Evolutionary conservation across 1,139 yeast species (phyloP).

Genomic region (Pichia sp.): DNA sequence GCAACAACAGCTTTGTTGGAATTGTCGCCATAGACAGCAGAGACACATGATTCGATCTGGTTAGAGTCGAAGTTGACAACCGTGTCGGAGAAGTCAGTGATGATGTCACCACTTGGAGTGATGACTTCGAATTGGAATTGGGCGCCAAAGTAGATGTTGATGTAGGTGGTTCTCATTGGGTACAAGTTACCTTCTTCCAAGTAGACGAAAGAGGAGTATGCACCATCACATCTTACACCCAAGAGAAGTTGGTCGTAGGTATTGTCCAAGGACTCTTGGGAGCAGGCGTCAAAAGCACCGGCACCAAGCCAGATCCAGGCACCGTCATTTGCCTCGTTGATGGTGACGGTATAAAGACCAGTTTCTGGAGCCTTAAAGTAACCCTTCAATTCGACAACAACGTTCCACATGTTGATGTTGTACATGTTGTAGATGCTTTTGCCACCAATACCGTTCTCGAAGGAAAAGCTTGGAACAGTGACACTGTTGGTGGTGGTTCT

Average conservation of each 20-base stretch:
- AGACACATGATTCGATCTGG: conserved; percentile 9
- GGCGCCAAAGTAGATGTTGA: conserved; percentile 17
- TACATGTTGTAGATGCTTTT: conserved; percentile 3
- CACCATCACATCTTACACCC: conserved; percentile 5
- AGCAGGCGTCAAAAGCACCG: conserved; percentile 31
- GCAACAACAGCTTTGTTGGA: conserved; percentile 9
- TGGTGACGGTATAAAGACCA: conserved; percentile 22
- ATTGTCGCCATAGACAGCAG: background rate
- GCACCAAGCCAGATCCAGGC: conserved; percentile 25
- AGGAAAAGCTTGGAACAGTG: conserved; percentile 13
- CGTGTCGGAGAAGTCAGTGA: conserved; percentile 9
- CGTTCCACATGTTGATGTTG: conserved; percentile 8
- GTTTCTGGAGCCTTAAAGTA: conserved; percentile 21
- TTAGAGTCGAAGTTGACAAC: conserved; percentile 5
- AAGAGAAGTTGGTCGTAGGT: conserved; percentile 7
- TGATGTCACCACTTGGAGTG: conserved; percentile 18
- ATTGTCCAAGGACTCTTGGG: background rate
- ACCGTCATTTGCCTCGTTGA: conserved; percentile 25
- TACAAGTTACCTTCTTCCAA: conserved; percentile 25
- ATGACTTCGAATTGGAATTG: conserved; percentile 16
- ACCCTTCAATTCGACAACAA: conserved; percentile 12
- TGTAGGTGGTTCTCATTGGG: conserved; percentile 29
- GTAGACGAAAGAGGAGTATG: conserved; percentile 17
- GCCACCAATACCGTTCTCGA: background rate
- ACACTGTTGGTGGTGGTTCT: conserved; percentile 9